Conservation (phyloP, 2,329 filamentous ascomycete species). For the Claviceps spartinae region DNA sequence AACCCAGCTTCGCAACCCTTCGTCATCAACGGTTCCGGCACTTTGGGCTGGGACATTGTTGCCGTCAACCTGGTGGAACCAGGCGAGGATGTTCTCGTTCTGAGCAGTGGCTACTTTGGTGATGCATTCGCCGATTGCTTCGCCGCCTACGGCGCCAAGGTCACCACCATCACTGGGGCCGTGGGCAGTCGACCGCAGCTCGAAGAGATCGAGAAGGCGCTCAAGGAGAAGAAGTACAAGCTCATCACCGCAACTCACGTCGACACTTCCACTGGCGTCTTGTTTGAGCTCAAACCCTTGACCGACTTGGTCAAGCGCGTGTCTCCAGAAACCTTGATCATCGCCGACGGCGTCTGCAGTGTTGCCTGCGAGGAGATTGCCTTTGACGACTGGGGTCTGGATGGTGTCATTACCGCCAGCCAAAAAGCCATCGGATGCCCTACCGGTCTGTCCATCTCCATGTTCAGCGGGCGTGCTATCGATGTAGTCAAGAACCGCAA, state of each 20-base stretch:
- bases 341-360: conserved; percentile 95
- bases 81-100: conserved; percentile 79
- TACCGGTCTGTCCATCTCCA: conserved; percentile 84
- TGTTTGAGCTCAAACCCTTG: conserved; percentile 78
- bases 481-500: conserved; percentile 68
- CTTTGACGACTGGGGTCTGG: conserved; percentile 89
- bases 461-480: conserved; percentile 83
- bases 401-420: conserved; percentile 84
- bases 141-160: conserved; percentile 76
- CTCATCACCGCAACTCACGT: conserved; percentile 90
- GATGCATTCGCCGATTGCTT: conserved; percentile 91
- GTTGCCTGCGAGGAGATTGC: conserved; percentile 91
- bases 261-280: conserved; percentile 90
- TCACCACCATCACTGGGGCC: conserved; percentile 78
- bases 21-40: conserved; percentile 86
- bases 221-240: conserved; percentile 89
- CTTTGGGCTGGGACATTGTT: conserved; percentile 91
- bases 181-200: conserved; percentile 81
- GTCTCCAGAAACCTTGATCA: conserved; percentile 78
- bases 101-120: conserved; percentile 95
- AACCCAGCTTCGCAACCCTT: conserved; percentile 77
- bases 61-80: conserved; percentile 85
- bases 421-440: conserved; percentile 97
- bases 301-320: conserved; percentile 73
- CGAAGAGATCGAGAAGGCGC: conserved; percentile 73